phyloP scores from a whole-genome alignment of 768 basidiomycete species.

The Amanita muscaria region DNA sequence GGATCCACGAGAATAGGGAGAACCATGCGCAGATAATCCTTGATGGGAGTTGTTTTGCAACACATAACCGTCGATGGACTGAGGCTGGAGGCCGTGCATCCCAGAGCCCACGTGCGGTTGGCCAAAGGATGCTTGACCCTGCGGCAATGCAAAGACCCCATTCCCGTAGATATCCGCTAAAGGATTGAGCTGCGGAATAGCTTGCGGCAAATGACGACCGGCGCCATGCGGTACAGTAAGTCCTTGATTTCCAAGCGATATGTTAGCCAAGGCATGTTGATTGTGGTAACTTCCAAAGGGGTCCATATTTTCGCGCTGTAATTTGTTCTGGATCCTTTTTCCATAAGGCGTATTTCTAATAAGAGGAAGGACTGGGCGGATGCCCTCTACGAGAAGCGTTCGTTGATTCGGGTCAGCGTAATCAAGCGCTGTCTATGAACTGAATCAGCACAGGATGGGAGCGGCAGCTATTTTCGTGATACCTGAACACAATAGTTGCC shows the following conservation, averaged over 20 bases:
- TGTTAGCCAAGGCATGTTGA: constrained; percentile 51
- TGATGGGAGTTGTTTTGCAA: constrained; percentile 68
- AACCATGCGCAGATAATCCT: constrained; percentile 49
- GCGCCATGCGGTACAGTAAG: constrained; percentile 35
- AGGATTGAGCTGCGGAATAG: constrained; percentile 41
- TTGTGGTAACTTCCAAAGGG: constrained; percentile 51
- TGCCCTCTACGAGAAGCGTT: constrained; percentile 88
- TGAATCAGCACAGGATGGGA: background rate
- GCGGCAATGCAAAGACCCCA: constrained; percentile 52
- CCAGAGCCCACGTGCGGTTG: constrained; percentile 47
- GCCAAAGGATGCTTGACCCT: constrained; percentile 44
- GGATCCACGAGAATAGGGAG: constrained; percentile 50
- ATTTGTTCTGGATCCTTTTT: constrained; percentile 97
- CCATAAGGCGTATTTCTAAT: constrained; percentile 99
- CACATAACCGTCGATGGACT: constrained; percentile 75
- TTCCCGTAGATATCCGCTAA: constrained; percentile 62
- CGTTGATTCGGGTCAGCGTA: constrained; percentile 95
- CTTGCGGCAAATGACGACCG: constrained; percentile 50
- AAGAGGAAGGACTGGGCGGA: constrained; percentile 94
- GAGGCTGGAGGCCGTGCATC: constrained; percentile 55
- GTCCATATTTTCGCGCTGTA: constrained; percentile 89
- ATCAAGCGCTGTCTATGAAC: constrained; percentile 82
- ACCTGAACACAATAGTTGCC: constrained; percentile 95
- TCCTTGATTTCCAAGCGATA: constrained; percentile 49
- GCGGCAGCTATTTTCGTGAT: constrained; percentile 13